Percentiles rank a stretch among this genome's conserved stretches.
Conservation (phyloP, 2,329 filamentous ascomycete species). For the Triangularia setosa region DNA sequence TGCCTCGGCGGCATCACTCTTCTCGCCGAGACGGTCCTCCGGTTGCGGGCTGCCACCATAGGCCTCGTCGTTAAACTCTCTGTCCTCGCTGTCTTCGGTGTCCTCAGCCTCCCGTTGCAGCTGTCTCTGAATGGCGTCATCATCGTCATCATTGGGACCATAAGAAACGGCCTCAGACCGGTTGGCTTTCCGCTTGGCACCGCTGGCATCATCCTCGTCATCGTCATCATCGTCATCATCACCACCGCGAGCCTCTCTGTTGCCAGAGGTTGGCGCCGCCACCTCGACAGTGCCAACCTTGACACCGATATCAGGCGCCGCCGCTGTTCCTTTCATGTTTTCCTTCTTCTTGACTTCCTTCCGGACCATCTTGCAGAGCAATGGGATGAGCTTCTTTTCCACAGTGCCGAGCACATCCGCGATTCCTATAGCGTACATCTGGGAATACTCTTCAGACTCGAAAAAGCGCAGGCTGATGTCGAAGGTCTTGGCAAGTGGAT, state of each 20-base stretch:
- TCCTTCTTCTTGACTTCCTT: slow-evolving; percentile 82
- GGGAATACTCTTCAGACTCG: slow-evolving; percentile 74
- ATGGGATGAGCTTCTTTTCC: slow-evolving; percentile 74
- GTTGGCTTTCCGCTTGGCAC: slow-evolving; percentile 70
- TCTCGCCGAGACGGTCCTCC: slow-evolving; percentile 32
- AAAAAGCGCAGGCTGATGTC: slow-evolving; percentile 81
- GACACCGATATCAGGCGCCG: slow-evolving; percentile 69
- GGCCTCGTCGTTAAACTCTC: slow-evolving; percentile 40
- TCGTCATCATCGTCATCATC: slow-evolving; percentile 67
- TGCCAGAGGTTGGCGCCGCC: slow-evolving; percentile 40
- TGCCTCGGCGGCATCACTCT: slow-evolving; percentile 39
- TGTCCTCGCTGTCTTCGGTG: slow-evolving; percentile 56
- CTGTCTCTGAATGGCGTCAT: slow-evolving; percentile 66
- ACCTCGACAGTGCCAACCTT: slow-evolving; percentile 52
- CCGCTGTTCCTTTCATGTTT: slow-evolving; percentile 59
- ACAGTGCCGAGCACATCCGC: slow-evolving; percentile 75
- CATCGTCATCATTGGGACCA: slow-evolving; percentile 88
- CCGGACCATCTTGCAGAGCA: slow-evolving; percentile 65
- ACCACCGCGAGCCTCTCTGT: slow-evolving; percentile 37
- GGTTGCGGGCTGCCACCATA: slow-evolving; percentile 48
- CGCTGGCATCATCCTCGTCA: slow-evolving; percentile 74
- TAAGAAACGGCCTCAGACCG: slow-evolving; percentile 81
- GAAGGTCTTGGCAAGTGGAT: slow-evolving; percentile 76
- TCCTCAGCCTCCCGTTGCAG: slow-evolving; percentile 56
- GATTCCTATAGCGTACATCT: slow-evolving; percentile 78